Percentiles rank a stretch among this genome's conserved stretches.
These are phyloP conservation scores for Pulveroboletus sp. DNA, from an alignment of 768 basidiomycete species.

Conservation along the genomic window DNA sequence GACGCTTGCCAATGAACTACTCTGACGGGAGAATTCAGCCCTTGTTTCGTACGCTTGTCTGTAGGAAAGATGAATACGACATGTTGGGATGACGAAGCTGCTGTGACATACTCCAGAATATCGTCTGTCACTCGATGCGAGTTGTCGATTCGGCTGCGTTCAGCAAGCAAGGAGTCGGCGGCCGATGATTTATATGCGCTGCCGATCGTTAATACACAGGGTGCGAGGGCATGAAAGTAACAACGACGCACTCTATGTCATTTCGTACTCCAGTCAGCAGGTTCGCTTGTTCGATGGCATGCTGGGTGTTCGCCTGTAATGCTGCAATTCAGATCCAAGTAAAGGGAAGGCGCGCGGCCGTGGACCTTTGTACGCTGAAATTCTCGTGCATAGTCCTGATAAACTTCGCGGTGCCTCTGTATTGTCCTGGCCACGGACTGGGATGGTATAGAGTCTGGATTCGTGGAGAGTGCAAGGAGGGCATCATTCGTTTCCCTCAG, in stretches of 20 bases:
- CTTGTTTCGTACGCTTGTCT: slow-evolving; percentile 98
- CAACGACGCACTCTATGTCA: slow-evolving; percentile 79
- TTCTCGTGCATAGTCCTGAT: slow-evolving; percentile 84
- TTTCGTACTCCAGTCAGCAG: slow-evolving; percentile 87
- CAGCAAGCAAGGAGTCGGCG: slow-evolving; percentile 81
- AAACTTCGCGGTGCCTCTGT: slow-evolving; percentile 85
- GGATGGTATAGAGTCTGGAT: slow-evolving; percentile 62
- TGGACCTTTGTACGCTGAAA: slow-evolving; percentile 79
- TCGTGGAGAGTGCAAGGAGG: slow-evolving; percentile 61
- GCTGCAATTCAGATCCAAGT: not conserved
- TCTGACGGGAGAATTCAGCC: slow-evolving; percentile 84
- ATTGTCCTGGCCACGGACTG: slow-evolving; percentile 85
- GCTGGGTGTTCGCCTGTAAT: slow-evolving; percentile 67
- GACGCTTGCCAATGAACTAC: slow-evolving; percentile 68
- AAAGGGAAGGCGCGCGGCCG: not conserved
- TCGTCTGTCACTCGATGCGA: slow-evolving; percentile 95
- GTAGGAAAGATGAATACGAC: not conserved
- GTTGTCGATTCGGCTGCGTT: slow-evolving; percentile 86
- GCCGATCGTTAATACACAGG: not conserved
- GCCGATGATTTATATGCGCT: slow-evolving; percentile 91
- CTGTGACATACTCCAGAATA: slow-evolving; percentile 65
- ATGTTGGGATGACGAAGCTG: not conserved
- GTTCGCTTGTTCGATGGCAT: slow-evolving; percentile 82
- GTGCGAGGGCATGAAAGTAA: not conserved
- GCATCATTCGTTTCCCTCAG: slow-evolving; percentile 85